These are phyloP conservation scores for Neofusicoccum kwambonambiense DNA, from an alignment of 2,329 filamentous ascomycete genomes.

Conservation along the genomic window DNA sequence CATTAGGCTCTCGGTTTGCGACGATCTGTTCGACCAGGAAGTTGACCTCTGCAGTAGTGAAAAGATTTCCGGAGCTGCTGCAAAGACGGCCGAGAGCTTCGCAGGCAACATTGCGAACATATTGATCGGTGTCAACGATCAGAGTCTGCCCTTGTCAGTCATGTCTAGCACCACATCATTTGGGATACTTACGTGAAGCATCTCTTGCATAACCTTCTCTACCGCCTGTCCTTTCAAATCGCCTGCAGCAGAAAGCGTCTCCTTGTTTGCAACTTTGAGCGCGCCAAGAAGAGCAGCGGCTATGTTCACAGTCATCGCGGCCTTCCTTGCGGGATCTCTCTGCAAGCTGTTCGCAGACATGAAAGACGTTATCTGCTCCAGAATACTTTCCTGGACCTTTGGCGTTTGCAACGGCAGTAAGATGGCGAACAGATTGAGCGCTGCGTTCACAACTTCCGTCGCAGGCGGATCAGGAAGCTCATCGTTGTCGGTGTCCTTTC, in stretches of 20 bases:
- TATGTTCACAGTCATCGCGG: slow-evolving; percentile 88
- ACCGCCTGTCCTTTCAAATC: slow-evolving; percentile 73
- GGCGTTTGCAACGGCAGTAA: slow-evolving; percentile 84
- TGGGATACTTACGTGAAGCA: slow-evolving; percentile 70
- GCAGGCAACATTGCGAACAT: slow-evolving; percentile 80
- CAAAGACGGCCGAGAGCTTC: slow-evolving; percentile 84
- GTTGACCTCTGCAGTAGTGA: slow-evolving; percentile 88
- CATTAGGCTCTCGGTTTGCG: slow-evolving; percentile 86
- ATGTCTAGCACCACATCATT: slow-evolving; percentile 17
- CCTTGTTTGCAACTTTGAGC: slow-evolving; percentile 79
- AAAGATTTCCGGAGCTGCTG: slow-evolving; percentile 77
- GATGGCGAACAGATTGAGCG: slow-evolving; percentile 89
- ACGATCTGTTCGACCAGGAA: slow-evolving; percentile 92
- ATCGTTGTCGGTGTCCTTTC: slow-evolving; percentile 43
- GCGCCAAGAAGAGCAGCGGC: slow-evolving; percentile 77
- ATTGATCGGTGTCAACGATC: slow-evolving; percentile 78
- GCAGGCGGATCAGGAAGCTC: slow-evolving; percentile 72
- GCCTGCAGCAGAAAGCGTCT: slow-evolving; percentile 70
- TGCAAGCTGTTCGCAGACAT: slow-evolving; percentile 77
- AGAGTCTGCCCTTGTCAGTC: slow-evolving; percentile 53
- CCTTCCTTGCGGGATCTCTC: slow-evolving; percentile 81
- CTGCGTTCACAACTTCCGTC: slow-evolving; percentile 91
- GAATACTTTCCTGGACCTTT: slow-evolving; percentile 91
- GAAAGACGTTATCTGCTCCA: slow-evolving; percentile 91
- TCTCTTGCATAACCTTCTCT: slow-evolving; percentile 66